Conservation (phyloP, 257 asterid genomes). For the Nicotiana tabacum region DNA sequence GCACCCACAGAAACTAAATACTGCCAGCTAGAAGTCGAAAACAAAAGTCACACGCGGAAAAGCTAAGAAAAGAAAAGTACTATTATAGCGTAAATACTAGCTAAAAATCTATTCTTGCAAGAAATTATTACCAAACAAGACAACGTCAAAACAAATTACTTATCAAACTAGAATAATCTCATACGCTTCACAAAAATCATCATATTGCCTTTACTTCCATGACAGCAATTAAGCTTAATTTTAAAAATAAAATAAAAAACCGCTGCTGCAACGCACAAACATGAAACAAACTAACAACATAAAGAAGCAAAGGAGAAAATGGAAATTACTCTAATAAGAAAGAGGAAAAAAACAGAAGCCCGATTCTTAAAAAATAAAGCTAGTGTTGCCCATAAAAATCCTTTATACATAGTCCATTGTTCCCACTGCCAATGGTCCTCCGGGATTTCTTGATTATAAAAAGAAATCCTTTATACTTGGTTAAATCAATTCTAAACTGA, state of each 20-base stretch:
- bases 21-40: background rate
- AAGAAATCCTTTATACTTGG: too few species aligned
- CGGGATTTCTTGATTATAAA: too few species aligned
- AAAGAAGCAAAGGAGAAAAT: background rate
- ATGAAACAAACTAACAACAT: background rate
- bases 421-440: too few species aligned
- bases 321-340: background rate
- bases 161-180: background rate
- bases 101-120: background rate
- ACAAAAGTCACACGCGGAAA: background rate
- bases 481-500: background rate
- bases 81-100: background rate
- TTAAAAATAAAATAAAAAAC: background rate
- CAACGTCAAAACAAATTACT: background rate
- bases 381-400: background rate
- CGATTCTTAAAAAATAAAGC: background rate
- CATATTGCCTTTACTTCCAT: background rate
- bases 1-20: background rate
- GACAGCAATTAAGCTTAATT: background rate
- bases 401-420: background rate
- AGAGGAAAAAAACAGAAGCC: background rate
- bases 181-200: background rate
- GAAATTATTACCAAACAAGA: background rate
- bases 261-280: background rate
- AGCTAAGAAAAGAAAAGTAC: background rate